phyloP scores from a whole-genome alignment of 345 rosid species.

The Pistacia integerrima region DNA sequence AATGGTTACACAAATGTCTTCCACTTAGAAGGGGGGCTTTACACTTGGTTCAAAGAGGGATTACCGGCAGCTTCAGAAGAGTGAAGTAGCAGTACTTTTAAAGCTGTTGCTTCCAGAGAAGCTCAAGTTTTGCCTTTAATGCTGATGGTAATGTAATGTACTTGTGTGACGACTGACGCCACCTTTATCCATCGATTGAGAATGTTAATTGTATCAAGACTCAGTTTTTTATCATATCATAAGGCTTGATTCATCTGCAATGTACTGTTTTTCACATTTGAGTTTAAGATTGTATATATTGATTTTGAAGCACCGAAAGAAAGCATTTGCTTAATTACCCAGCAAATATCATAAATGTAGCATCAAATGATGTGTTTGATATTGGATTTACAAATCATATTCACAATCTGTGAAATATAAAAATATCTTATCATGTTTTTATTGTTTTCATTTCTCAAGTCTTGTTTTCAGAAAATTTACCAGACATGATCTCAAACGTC shows the following conservation, averaged over 20 bases:
- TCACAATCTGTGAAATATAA: too few relatives aligned
- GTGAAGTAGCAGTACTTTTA: constrained; percentile 22
- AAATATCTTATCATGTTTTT: too few relatives aligned
- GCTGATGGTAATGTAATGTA: constrained; percentile 2
- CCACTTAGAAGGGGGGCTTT: constrained; percentile 93
- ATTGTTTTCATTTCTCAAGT: too few relatives aligned
- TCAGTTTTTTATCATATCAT: neutral
- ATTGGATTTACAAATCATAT: too few relatives aligned
- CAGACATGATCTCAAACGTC: too few relatives aligned
- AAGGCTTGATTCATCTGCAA: neutral
- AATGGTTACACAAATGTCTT: constrained; percentile 82
- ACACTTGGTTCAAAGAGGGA: constrained; percentile 82
- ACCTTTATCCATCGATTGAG: constrained; percentile 5
- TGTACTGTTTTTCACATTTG: neutral
- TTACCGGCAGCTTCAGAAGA: constrained; percentile 66
- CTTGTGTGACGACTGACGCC: constrained; percentile 4
- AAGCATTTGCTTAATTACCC: neutral
- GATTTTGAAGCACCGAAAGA: neutral
- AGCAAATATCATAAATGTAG: too few relatives aligned
- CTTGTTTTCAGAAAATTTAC: too few relatives aligned
- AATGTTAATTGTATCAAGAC: neutral
- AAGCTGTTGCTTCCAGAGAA: constrained; percentile 23
- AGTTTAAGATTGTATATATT: neutral
- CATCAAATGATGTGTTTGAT: too few relatives aligned
- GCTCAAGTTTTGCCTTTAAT: constrained; percentile 30